Base-by-base conservation (phyloP, 2,329 filamentous ascomycete species). In the Aschersonia sp. region DNA sequence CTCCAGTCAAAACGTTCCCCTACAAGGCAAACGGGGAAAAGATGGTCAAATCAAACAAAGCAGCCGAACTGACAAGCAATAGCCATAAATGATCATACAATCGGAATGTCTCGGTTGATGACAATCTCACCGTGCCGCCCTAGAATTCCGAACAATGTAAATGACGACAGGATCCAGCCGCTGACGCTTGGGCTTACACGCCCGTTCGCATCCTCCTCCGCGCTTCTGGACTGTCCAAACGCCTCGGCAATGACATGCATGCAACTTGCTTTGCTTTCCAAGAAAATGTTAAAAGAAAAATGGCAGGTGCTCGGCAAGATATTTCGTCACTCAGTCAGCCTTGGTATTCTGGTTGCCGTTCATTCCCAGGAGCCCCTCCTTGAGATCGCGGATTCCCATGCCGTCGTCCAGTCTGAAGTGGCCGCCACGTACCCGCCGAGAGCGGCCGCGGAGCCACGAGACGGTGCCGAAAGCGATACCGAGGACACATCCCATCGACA, bases 391-490 rank as follows among this genome's bases (percentile, higher is more conserved):
- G 50, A 68, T 66, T 44, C 67, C 65, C 52, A 71, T 60, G 30
- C 68, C 70, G 51, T 80, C 77, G 43, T 83, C 78, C 2, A 84
- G 64, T 46, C 74, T 72, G 62, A 85, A 84, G 59, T 78, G 76
- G 3, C 74, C 73, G 14, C 73, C 73, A 41, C 74, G 68, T 44
- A 69, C 62, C 61, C 73, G 60, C 61, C 79, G 68, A 59, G 75
- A 59, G 46, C 76, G 70, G 48, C 75, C 69, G 41, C 76, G 71
- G 60, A 73, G 68, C 69, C 71, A 79, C 30, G 72, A 70, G 40
- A 72, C 65, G 30, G 65, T 60, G 32, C 70, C 73, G 12, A 83
- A 65, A 5, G 71, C 61, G 47, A 84, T 60, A 39, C 74, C 79
- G 14, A 79, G 63, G 22, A 81, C 64, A 52, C 80, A 72, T 12